Evolutionary conservation across 2,329 filamentous ascomycete species (phyloP), one percentile per base, ranked within the genome.

Genomic region (Fusarium falciforme): DNA sequence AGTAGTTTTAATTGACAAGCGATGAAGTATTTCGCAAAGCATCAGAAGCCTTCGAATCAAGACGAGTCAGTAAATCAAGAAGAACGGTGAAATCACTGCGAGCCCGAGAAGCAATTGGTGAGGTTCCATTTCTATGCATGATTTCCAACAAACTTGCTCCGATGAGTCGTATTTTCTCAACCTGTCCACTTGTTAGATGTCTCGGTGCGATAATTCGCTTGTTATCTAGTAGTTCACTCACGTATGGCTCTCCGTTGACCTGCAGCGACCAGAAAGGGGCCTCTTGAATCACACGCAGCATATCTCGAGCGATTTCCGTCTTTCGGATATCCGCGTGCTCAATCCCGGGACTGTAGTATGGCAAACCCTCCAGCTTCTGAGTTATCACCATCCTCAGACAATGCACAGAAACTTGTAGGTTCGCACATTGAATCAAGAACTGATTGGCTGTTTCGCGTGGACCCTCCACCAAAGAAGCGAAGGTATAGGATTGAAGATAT

Each of bases 41-140:
- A 76, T 85, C 83, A 1, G 84, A 85, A 4, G 84, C 84, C 58
- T 84, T 85, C 0, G 84, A 85, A 49, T 86, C 83, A 6, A 86
- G 72, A 16, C 82, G 75, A 4, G 84, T 82, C 33, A 86, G 72
- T 8, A 85, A 76, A 64, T 86, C 83, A 0, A 86, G 77, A 2
- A 86, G 75, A 2, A 85, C 79, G 1, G 76, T 72, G 55, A 86
- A 84, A 27, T 86, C 83, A 17, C 78, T 73, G 1, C 81, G 79
- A 5, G 84, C 84, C 17, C 84, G 77, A 1, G 80, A 67, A 2
- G 82, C 80, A 2, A 86, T 78, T 0, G 81, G 80, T 6, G 83
- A 84, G 5, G 76, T 77, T 38, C 80, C 76, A 67, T 84, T 82
- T 7, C 80, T 79, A 54, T 86, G 82, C 40, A 83, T 82, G 1